These are phyloP conservation scores for Pilobolus umbonatus DNA, from an alignment of 192 early-diverging fungal genomes.

Conservation along the genomic window DNA sequence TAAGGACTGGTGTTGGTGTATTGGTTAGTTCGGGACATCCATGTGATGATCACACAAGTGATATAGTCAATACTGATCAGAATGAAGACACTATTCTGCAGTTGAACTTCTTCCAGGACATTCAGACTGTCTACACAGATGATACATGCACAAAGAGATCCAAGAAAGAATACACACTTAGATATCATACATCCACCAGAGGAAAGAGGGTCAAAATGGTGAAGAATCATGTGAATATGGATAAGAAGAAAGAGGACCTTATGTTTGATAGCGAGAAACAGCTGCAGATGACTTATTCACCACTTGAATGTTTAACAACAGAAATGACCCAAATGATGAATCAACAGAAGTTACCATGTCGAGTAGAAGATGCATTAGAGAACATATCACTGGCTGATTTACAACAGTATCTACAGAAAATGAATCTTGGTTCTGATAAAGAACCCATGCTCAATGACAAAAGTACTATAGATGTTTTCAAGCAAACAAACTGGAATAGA, in stretches of 20 bases:
- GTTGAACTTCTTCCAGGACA: constrained; percentile 9
- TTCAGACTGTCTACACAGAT: background rate
- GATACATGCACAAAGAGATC: background rate
- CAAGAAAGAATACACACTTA: background rate
- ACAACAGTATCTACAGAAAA: background rate
- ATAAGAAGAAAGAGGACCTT: no score
- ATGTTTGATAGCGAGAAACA: no score
- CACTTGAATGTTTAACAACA: background rate
- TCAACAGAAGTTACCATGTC: no score
- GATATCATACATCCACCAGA: constrained; percentile 2
- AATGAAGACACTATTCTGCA: no score
- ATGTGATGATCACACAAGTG: no score
- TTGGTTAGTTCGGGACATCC: no score
- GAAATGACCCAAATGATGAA: background rate
- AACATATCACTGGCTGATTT: constrained; percentile 8
- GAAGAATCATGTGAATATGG: background rate
- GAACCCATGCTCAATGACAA: no score
- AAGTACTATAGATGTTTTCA: no score
- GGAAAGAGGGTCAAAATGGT: background rate
- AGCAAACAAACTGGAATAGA: background rate
- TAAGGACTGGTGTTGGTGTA: no score
- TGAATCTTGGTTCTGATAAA: no score
- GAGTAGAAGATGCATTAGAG: background rate
- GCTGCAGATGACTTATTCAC: no score
- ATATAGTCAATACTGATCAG: no score